Evolutionary conservation across 2,329 filamentous ascomycete species (phyloP), one percentile per base, ranked within the genome.

Genomic region (Aspergillus sojae): DNA sequence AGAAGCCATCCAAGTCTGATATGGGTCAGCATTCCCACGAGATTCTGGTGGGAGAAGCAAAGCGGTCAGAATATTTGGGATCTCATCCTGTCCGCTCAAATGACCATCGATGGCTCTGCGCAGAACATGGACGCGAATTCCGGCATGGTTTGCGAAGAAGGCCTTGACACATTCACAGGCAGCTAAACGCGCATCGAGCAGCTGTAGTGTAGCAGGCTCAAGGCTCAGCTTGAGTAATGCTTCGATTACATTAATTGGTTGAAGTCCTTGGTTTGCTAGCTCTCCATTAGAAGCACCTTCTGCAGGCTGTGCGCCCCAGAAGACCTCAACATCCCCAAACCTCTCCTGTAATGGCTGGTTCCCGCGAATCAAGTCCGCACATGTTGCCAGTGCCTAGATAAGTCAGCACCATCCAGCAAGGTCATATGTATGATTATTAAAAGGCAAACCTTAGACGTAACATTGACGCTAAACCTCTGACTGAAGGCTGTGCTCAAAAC

Each of bases 111-210:
- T 96, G 2, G 95, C 95, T 71, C 94, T 86, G 59, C 89, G 86
- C 23, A 98, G 82, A 72, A 98, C 97, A 78, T 98, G 94, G 58
- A 89, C 83, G 53, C 91, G 89, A 64, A 97, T 94, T 61, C 91
- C 88, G 43, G 88, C 80, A 75, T 98, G 94, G 53, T 90, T 88
- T 71, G 87, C 88, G 71, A 97, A 93, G 77, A 99, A 99, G 2
- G 95, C 93, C 77, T 97, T 94, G 65, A 99, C 87, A 72, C 94
- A 96, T 71, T 94, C 90, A 75, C 91, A 95, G 26, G 92, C 93
- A 23, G 94, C 91, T 72, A 93, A 86, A 28, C 95, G 89, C 43
- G 94, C 83, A 76, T 96, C 90, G 69, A 97, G 91, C 41, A 91
- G 84, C 58, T 89, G 85, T 23, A 87, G 79, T 0, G 89, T 82